These are phyloP conservation scores for Trichoderma harzianum DNA, from an alignment of 2,329 filamentous ascomycete species.

Conservation along the genomic window DNA sequence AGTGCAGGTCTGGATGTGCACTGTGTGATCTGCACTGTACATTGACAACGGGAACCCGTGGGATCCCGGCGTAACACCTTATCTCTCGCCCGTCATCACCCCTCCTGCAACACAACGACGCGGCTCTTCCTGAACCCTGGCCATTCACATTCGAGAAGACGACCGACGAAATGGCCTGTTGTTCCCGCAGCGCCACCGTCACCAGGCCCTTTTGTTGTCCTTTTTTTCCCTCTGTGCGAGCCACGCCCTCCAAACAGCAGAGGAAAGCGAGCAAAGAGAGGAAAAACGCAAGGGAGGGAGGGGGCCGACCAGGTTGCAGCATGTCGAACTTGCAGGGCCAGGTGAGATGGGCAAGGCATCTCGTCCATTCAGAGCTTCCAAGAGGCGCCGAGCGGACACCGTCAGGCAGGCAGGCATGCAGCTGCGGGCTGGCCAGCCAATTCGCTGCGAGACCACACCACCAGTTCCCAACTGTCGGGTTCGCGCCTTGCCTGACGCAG, in stretches of 20 bases:
- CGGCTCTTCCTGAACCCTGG: background rate
- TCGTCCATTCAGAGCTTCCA: background rate
- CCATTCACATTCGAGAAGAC: background rate
- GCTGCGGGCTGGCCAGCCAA: background rate
- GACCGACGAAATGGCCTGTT: background rate
- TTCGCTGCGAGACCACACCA: constrained; percentile 16
- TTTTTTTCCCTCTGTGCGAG: background rate
- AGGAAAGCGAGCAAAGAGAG: background rate
- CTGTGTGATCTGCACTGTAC: background rate
- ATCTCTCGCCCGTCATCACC: background rate
- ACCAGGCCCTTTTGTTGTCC: background rate
- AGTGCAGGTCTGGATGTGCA: background rate
- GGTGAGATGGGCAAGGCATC: background rate
- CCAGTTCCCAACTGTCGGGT: constrained; percentile 18
- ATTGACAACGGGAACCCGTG: background rate
- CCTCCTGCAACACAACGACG: background rate
- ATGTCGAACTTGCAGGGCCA: background rate
- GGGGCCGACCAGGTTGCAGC: background rate
- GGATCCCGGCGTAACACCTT: background rate
- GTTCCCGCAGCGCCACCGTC: background rate
- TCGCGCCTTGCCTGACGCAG: constrained; percentile 10
- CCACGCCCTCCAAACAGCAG: background rate
- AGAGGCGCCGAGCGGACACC: constrained; percentile 3
- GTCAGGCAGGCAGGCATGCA: constrained; percentile 6
- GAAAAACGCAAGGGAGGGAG: background rate